These are phyloP conservation scores for Fraxinus velutina DNA, from an alignment of 305 asterid species.

Conservation along the genomic window DNA sequence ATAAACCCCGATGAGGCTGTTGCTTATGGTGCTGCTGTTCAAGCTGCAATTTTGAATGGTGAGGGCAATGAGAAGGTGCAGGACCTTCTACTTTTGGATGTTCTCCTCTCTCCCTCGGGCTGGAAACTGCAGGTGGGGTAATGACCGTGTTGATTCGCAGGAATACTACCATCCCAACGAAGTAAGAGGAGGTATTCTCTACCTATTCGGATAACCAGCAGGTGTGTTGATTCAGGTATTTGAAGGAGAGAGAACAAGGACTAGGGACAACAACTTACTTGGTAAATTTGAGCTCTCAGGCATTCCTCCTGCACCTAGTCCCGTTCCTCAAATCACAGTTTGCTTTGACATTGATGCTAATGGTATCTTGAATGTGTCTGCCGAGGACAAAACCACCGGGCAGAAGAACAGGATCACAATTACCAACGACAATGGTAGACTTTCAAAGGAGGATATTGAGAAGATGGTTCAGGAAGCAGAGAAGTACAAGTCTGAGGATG, in stretches of 20 bases:
- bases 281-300: conserved; percentile 80
- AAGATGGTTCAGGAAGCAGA: conserved; percentile 83
- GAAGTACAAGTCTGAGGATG: conserved; percentile 75
- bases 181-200: conserved; percentile 75
- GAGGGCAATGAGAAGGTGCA: conserved; percentile 73
- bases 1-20: conserved; percentile 91
- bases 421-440: conserved; percentile 73
- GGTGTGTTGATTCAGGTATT: conserved; percentile 79
- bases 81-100: no score
- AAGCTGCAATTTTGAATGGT: conserved; percentile 73
- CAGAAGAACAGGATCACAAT: conserved; percentile 88
- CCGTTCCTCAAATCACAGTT: conserved; percentile 75
- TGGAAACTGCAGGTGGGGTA: conserved; percentile 66
- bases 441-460: conserved; percentile 72
- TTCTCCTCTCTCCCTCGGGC: no score
- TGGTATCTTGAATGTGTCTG: conserved; percentile 73
- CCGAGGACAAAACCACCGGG: conserved; percentile 82
- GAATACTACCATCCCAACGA: conserved; percentile 77
- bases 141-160: conserved; percentile 71
- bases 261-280: conserved; percentile 66
- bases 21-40: conserved; percentile 88
- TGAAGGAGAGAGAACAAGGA: conserved; percentile 72
- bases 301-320: conserved; percentile 77
- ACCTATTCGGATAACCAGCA: conserved; percentile 74
- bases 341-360: conserved; percentile 79